Evolutionary conservation across 73 alveolate genomes (phyloP), one percentile per base, ranked within the genome.

Genomic region (Paramecium caudatum): DNA sequence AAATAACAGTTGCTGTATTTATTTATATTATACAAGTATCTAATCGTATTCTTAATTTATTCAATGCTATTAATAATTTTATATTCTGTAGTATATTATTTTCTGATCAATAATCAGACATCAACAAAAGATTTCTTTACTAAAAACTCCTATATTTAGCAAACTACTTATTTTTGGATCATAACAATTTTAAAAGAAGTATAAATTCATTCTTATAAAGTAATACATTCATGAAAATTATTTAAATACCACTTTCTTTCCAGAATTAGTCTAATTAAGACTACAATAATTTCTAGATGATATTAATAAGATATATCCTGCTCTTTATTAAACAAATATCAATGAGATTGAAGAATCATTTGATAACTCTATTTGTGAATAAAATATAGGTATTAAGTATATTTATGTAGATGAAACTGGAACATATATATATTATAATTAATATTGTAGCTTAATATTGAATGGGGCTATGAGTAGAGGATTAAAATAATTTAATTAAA

Each of bases 111-210:
- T 4, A 7, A 55, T 23, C 45, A 55, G 30, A 23, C 7, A 3
- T 5, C 8, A 21, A 55, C 80, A 21, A 55, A 55, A 25, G 5
- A 55, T 10, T 23, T 23, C 23, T 55, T 55, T 21, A 10, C 12
- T 13, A 43, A 55, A 12, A 55, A 55, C 21, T 27, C 23, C 30
- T 55, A 1, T 10, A 5, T 55, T 27, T 19, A 0, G 23, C 23
- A 55, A 55, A 4, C 80, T 10, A 55, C 23, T 25, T 55, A 55
- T 55, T 55, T 55, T 55, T 55, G 80, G 80, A 9, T 55, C 7
- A 55, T 55, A 4, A 23, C 80, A 55, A 27, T 55, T 5, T 43
- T 55, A 8, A 55, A 55, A 55, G 80, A 55, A 55, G 80, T 55
- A 55, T 10, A 55, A 10, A 4, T 27, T 23, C 12, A 19, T 55